Conservation (phyloP, 257 asterid genomes). For the Nemophila menziesii region DNA sequence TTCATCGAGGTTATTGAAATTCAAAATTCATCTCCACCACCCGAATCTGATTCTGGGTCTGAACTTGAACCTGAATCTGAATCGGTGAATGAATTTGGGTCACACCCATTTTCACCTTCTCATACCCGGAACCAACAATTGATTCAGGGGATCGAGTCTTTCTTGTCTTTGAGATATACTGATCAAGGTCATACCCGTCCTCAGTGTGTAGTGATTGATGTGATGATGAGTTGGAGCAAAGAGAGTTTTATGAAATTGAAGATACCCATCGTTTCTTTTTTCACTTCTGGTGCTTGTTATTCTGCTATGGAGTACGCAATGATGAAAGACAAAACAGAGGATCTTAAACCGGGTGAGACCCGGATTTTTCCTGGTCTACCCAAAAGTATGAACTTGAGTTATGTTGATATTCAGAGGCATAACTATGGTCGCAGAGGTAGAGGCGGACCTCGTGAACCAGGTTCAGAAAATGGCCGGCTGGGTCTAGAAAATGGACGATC, state of each 20-base stretch:
- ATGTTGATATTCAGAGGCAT: constrained; percentile 24
- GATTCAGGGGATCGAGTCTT: constrained; percentile 27
- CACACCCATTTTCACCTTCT: background rate
- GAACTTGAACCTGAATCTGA: background rate
- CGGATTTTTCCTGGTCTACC: constrained; percentile 33
- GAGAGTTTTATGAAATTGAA: constrained; percentile 28
- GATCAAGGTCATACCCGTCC: constrained; percentile 24
- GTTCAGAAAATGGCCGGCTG: constrained; percentile 7
- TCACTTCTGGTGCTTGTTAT: constrained; percentile 41
- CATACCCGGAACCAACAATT: constrained; percentile 15
- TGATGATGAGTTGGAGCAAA: constrained; percentile 51
- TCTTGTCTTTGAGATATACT: constrained; percentile 19
- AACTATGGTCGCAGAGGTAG: constrained; percentile 1
- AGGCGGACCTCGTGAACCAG: constrained; percentile 4
- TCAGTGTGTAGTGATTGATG: constrained; percentile 40
- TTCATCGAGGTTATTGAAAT: constrained; percentile 9
- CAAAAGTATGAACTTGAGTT: constrained; percentile 26
- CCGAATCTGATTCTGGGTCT: constrained; percentile 1
- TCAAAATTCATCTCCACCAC: constrained; percentile 12
- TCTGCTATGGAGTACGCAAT: constrained; percentile 46
- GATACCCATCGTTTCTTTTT: constrained; percentile 34
- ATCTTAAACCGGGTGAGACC: constrained; percentile 29
- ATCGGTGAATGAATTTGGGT: background rate
- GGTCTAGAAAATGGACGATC: constrained; percentile 21
- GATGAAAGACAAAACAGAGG: constrained; percentile 32